phyloP scores from a whole-genome alignment of 202 grass and related monocot species.

The Tripidium arundinaceum region DNA sequence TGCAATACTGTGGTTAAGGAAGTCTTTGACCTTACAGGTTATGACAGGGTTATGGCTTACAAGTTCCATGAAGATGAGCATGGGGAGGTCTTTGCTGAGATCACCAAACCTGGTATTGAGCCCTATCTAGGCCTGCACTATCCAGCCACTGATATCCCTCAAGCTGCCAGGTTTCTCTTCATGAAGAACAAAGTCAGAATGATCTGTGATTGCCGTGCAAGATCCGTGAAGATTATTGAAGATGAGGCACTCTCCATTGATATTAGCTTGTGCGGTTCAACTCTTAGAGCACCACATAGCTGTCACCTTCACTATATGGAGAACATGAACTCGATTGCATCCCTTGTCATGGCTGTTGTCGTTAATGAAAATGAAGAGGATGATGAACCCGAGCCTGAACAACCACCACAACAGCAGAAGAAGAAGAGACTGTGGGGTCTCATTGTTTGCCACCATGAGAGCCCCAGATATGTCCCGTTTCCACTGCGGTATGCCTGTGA shows the following conservation, averaged over 20 bases:
- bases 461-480: conserved; percentile 75
- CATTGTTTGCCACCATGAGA: conserved; percentile 87
- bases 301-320: conserved; percentile 95
- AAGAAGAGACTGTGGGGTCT: conserved; percentile 87
- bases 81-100: conserved; percentile 73
- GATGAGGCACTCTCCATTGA: conserved; percentile 55
- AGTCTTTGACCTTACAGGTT: conserved; percentile 91
- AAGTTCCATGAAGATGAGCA: conserved; percentile 96
- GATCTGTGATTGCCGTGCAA: conserved; percentile 80
- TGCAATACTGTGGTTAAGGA: conserved; percentile 76
- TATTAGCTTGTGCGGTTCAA: conserved; percentile 74
- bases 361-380: conserved; percentile 62
- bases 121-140: conserved; percentile 89
- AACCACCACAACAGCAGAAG: conserved; percentile 44
- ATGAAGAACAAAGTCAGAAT: conserved; percentile 95
- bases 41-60: conserved; percentile 93
- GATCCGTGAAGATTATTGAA: conserved; percentile 58
- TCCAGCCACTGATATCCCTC: conserved; percentile 87
- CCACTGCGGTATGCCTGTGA: conserved; percentile 86
- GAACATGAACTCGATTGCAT: conserved; percentile 97
- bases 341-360: conserved; percentile 83
- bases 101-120: conserved; percentile 77
- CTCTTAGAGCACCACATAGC: conserved; percentile 72
- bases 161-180: conserved; percentile 83
- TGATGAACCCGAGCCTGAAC: conserved; percentile 27